Evolutionary conservation across 257 asterid species (phyloP), one percentile per base, ranked within the genome.

Genomic region (Perilla frutescens): DNA sequence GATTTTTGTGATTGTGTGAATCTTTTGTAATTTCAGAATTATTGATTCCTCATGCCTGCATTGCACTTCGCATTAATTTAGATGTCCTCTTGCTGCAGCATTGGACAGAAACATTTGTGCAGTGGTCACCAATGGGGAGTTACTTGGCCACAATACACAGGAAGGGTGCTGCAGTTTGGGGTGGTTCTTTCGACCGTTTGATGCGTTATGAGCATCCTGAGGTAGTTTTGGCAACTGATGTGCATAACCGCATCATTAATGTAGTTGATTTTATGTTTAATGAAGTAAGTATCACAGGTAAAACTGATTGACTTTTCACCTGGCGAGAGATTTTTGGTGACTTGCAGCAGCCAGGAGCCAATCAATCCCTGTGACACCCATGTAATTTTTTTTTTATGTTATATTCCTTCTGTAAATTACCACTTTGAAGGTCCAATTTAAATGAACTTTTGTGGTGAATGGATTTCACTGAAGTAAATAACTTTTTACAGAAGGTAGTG

Each of bases 141-240:
- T 95, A 95, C 83, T 78, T 95, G 91, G 97, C 96, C 78, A 95
- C 98, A 49, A 91, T 95, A 41, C 98, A 95, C 82, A 85, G 92
- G 77, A 96, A 90, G 82, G 99, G 99, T 71, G 96, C 98, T 83
- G 91, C 87, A 47, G 89, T 95, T 77, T 95, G 99, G 99, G 99
- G 99, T 62, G 99, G 99, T 76, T 97, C 95, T 66, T 95, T 88
- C 76, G 80, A 87, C 75, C 93, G 98, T 15, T 82, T 92, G 49
- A 87, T 85, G 90, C 93, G 99, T 6, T 95, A 85, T 85, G 91
- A 90, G 54, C 99, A 95, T 80, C 91, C 93, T 2, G 91, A 83
- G 93, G 99, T 94, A 82, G 47, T 63, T 73, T 66, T 37, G 31
- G 41, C 57, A 66, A 34, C 55, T 29, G 12, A 45, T 78, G 26